Evolutionary conservation across 306 rosid genomes (phyloP).

Genomic region (Purshia tridentata): DNA sequence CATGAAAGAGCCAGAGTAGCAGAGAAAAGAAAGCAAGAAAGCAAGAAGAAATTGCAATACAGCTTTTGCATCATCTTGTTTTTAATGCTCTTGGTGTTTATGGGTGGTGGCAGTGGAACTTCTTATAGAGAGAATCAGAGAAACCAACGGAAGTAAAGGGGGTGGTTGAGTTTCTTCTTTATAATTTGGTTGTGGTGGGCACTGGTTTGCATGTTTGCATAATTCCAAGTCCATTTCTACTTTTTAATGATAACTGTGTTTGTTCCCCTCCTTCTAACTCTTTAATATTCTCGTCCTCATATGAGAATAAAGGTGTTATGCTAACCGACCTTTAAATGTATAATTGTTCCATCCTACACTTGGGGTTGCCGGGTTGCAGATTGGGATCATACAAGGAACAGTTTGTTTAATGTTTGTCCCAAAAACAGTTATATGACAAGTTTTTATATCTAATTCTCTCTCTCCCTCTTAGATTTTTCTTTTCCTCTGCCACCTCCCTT

Average conservation of each 20-base stretch:
- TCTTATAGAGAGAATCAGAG: slow-evolving; percentile 14
- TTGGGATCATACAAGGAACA: slow-evolving; percentile 11
- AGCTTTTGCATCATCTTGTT: slow-evolving; percentile 23
- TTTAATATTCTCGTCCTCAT: not conserved
- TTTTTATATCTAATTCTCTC: not conserved
- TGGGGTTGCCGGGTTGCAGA: not conserved
- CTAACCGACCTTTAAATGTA: not conserved
- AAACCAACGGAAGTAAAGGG: not conserved
- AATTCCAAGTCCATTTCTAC: slow-evolving; percentile 23
- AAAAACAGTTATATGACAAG: slow-evolving; percentile 2
- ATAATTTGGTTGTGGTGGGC: slow-evolving; percentile 20
- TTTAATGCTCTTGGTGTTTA: not conserved
- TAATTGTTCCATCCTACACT: slow-evolving; percentile 1
- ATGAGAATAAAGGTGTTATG: not conserved
- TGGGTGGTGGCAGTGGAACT: slow-evolving; percentile 2
- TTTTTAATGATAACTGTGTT: slow-evolving; percentile 23
- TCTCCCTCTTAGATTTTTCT: not conserved
- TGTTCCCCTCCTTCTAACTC: slow-evolving; percentile 4
- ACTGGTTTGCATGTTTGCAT: slow-evolving; percentile 31
- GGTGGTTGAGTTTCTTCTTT: slow-evolving; percentile 22
- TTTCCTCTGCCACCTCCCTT: slow-evolving; percentile 1
- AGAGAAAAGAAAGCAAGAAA: slow-evolving; percentile 13
- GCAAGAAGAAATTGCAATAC: slow-evolving; percentile 8
- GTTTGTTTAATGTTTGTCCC: not conserved
- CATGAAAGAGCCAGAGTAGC: slow-evolving; percentile 32